phyloP scores from a whole-genome alignment of 129 eudicot genomes.

The Silybum marianum region DNA sequence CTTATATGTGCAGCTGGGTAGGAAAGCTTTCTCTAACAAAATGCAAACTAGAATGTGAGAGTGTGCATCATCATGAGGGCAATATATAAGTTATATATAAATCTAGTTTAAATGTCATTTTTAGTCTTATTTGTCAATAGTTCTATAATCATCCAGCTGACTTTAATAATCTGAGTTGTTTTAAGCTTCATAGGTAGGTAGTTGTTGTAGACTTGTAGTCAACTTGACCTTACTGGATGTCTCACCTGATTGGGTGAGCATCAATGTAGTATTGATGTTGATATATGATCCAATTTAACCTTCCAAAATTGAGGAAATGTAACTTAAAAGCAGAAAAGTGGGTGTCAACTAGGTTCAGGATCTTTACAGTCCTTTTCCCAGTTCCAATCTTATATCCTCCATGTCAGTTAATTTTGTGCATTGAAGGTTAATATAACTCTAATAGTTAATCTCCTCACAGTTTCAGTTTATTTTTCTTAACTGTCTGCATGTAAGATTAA shows the following conservation, averaged over 20 bases:
- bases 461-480: neutral
- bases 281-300: neutral
- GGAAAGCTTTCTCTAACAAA: neutral
- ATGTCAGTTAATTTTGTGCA: neutral
- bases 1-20: neutral
- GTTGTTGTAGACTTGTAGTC: slow-evolving; percentile 5
- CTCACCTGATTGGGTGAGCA: slow-evolving; percentile 3
- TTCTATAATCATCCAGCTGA: neutral
- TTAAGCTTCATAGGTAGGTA: neutral
- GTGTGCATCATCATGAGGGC: neutral
- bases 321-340: neutral
- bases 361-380: neutral
- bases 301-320: neutral
- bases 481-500: neutral
- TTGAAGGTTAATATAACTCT: neutral
- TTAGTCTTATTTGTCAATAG: neutral
- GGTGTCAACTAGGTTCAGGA: neutral
- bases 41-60: neutral
- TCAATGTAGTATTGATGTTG: neutral
- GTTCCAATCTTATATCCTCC: neutral
- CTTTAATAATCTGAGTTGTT: neutral
- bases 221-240: neutral
- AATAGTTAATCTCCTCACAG: neutral
- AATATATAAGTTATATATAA: neutral
- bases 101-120: neutral